Base-by-base conservation (phyloP, 1,139 yeast species). In the Candida freyschussii region DNA sequence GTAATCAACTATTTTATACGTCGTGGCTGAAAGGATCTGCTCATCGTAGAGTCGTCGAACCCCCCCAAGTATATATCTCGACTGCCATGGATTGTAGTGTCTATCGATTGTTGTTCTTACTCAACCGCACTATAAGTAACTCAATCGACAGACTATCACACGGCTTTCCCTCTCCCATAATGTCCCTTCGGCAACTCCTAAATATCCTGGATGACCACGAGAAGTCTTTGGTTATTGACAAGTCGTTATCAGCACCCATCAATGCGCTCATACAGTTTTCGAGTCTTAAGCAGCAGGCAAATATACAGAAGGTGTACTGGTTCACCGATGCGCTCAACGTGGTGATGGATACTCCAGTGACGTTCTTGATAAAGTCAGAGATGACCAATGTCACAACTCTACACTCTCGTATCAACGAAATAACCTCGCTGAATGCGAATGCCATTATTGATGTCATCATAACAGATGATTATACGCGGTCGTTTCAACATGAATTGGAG, bases 231-330 rank as follows among this genome's bases (percentile, higher is more conserved):
- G 60, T 82, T 5, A 63, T 83, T 3, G 86, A 83, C 44, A 65
- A 66, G 24, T 50, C 62, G 5, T 53, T 83, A 21, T 68, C 84
- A 6, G 63, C 76, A 1, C 53, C 73, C 5, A 62, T 84, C 40
- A 78, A 85, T 48, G 62, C 65, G 24, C 60, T 83, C 32, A 72
- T 82, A 4, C 72, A 81, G 4, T 83, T 82, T 55, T 66, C 70
- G 39, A 57, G 60, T 14, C 63, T 82, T 30, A 72, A 75, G 48
- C 68, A 68, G 32, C 64, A 63, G 32, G 83, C 76, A 8, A 63
- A 78, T 30, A 75, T 84, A 32, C 71, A 66, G 19, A 69, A 69
- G 40, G 72, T 80, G 14, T 62, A 75, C 15, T 80, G 87, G 83
- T 63, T 83, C 13, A 62, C 59, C 26, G 62, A 60, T 21, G 24